Base-by-base conservation (phyloP, 2,329 filamentous ascomycete genomes). In the Fusarium abutilonis region DNA sequence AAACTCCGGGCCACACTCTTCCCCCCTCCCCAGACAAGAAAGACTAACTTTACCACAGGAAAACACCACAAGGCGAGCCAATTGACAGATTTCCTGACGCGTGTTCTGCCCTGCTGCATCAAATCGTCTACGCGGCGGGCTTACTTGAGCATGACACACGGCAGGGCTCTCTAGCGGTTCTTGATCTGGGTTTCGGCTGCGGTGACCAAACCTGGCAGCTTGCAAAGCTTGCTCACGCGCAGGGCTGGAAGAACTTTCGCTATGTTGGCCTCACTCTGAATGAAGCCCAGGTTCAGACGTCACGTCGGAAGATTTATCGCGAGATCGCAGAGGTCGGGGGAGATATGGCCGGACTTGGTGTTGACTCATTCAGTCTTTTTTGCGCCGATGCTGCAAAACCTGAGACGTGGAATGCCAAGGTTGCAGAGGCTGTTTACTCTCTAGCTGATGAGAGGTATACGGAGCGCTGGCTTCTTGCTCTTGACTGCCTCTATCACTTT, bases 401-500 rank as follows among this genome's bases (percentile, higher is more conserved):
- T 0, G 64, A 69, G 8, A 68, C 72, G 0, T 85, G 82, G 83
- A 68, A 56, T 4, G 32, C 57, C 2, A 43, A 45, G 0, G 63
- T 75, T 1, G 43, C 48, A 3, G 42, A 63, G 1, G 68, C 74
- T 2, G 65, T 78, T 9, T 53, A 68, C 9, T 65, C 66, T 3
- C 26, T 78, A 14, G 59, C 61, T 0, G 65, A 71, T 31, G 63
- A 67, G 26, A 46, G 35, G 3, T 69, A 70, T 5, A 51, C 50
- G 0, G 71, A 83, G 45, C 65, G 69, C n/a, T 86, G 83, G 82
- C 73, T 86, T 1, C 74, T 86, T 1, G 84, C 80, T 0, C 75
- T 86, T 1, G 84, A 86, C 66, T 82, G 82, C 3, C 68, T 85
- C 6, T 86, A 87, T 51, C 83, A 86, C 67, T 86, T 86, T 65